These are phyloP conservation scores for Tubosaeta sp. DNA, from an alignment of 768 basidiomycete species.

Conservation along the genomic window DNA sequence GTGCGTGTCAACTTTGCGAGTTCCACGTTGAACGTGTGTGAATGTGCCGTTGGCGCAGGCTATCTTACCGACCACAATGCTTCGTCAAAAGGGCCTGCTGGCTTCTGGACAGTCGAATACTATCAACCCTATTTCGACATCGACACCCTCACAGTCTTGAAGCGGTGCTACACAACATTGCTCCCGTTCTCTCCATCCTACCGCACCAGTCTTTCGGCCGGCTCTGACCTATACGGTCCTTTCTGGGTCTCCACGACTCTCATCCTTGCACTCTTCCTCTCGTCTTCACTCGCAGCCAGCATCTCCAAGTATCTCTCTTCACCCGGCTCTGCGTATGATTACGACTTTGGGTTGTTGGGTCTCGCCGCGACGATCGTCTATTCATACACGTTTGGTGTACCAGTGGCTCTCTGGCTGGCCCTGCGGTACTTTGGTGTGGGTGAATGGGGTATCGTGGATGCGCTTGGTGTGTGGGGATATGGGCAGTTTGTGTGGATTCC, in stretches of 20 bases:
- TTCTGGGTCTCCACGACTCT: slow-evolving; percentile 98
- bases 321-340: slow-evolving; percentile 54
- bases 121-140: slow-evolving; percentile 89
- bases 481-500: slow-evolving; percentile 86
- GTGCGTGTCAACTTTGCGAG: slow-evolving; percentile 27
- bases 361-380: slow-evolving; percentile 85
- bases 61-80: slow-evolving; percentile 56
- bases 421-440: slow-evolving; percentile 84
- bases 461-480: slow-evolving; percentile 78
- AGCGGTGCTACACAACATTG: slow-evolving; percentile 72
- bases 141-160: slow-evolving; percentile 73
- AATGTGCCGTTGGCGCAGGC: slow-evolving; percentile 37
- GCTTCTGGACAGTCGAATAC: slow-evolving; percentile 81
- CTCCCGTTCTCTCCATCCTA: slow-evolving; percentile 69
- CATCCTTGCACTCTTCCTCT: slow-evolving; percentile 89
- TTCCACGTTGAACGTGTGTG: background rate
- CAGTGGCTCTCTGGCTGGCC: slow-evolving; percentile 78
- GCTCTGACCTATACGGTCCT: slow-evolving; percentile 75
- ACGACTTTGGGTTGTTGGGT: slow-evolving; percentile 82
- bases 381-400: slow-evolving; percentile 78
- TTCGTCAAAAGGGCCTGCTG: slow-evolving; percentile 42
- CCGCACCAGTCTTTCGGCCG: slow-evolving; percentile 53
- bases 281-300: slow-evolving; percentile 86
- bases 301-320: slow-evolving; percentile 82
- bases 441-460: slow-evolving; percentile 87